Evolutionary conservation across 2,329 filamentous ascomycete genomes (phyloP).

Genomic region (Pseudogymnoascus sp.): DNA sequence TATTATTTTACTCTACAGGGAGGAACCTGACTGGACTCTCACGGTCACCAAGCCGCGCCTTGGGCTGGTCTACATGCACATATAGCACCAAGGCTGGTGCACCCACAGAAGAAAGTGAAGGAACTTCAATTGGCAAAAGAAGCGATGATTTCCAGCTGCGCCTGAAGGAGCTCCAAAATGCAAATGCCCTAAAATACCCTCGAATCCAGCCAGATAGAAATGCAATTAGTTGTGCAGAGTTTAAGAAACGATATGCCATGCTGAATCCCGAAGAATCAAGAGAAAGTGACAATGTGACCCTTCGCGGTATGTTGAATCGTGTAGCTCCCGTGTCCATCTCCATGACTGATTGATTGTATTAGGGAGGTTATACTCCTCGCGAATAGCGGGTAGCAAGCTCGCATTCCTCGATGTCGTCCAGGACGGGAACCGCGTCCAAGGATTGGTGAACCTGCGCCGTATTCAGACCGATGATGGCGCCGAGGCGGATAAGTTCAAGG

Average conservation of each 20-base stretch:
- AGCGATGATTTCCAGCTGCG: slow-evolving; percentile 40
- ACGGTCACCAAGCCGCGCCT: slow-evolving; percentile 19
- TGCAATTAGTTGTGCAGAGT: slow-evolving; percentile 29
- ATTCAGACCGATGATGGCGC: slow-evolving; percentile 29
- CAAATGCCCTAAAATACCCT: slow-evolving; percentile 48
- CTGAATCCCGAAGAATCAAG: slow-evolving; percentile 29
- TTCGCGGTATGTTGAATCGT: slow-evolving; percentile 23
- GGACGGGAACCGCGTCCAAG: slow-evolving; percentile 65
- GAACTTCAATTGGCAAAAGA: slow-evolving; percentile 5
- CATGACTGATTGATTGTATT: slow-evolving; percentile 24
- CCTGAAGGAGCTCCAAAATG: slow-evolving; percentile 44
- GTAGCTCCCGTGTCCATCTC: background rate
- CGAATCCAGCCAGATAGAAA: slow-evolving; percentile 33
- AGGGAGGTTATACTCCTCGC: slow-evolving; percentile 70
- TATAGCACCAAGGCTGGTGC: slow-evolving; percentile 21
- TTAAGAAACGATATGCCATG: slow-evolving; percentile 27
- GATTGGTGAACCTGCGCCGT: slow-evolving; percentile 61
- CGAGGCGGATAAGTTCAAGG: slow-evolving; percentile 42
- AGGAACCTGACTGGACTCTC: slow-evolving; percentile 4
- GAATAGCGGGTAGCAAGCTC: slow-evolving; percentile 66
- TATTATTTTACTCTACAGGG: slow-evolving; percentile 39
- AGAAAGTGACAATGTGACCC: slow-evolving; percentile 16
- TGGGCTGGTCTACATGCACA: slow-evolving; percentile 18
- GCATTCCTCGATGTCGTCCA: slow-evolving; percentile 76
- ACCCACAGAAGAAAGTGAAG: slow-evolving; percentile 15